phyloP scores from a whole-genome alignment of 2,329 filamentous ascomycete species.

The Sporothrix protearum region DNA sequence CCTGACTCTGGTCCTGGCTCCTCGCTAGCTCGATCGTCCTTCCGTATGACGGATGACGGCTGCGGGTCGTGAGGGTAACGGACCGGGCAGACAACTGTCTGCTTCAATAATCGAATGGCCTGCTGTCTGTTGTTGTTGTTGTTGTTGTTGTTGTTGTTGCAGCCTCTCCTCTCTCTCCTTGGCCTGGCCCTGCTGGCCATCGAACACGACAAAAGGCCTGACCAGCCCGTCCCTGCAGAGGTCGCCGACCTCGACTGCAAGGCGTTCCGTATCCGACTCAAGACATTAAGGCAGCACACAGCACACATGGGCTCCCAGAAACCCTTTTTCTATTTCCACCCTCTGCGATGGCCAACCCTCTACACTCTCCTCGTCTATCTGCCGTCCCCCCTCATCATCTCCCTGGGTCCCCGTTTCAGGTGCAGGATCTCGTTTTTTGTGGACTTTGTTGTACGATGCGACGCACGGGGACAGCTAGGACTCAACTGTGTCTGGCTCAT shows the following conservation, averaged over 20 bases:
- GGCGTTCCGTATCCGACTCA: background rate
- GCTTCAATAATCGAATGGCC: background rate
- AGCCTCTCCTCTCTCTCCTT: too few relatives aligned
- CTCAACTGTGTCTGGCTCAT: background rate
- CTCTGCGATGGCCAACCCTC: background rate
- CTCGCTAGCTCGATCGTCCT: slow-evolving; percentile 10
- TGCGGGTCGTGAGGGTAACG: background rate
- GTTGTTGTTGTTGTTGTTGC: background rate
- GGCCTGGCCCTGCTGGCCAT: too few relatives aligned
- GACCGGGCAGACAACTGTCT: background rate
- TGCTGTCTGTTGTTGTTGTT: background rate
- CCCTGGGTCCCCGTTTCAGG: background rate
- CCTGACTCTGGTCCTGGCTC: background rate
- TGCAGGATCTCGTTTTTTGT: slow-evolving; percentile 16
- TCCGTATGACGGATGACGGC: background rate
- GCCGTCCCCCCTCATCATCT: background rate
- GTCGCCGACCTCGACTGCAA: slow-evolving; percentile 17
- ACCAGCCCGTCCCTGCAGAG: background rate
- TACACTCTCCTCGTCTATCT: background rate
- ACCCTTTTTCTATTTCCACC: background rate
- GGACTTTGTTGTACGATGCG: slow-evolving; percentile 3
- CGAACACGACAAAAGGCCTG: background rate
- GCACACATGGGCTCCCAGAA: background rate
- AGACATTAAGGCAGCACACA: background rate
- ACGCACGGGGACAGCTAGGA: background rate